phyloP scores from a whole-genome alignment of 805 yeast genomes.

The Ogataea naganishii region DNA sequence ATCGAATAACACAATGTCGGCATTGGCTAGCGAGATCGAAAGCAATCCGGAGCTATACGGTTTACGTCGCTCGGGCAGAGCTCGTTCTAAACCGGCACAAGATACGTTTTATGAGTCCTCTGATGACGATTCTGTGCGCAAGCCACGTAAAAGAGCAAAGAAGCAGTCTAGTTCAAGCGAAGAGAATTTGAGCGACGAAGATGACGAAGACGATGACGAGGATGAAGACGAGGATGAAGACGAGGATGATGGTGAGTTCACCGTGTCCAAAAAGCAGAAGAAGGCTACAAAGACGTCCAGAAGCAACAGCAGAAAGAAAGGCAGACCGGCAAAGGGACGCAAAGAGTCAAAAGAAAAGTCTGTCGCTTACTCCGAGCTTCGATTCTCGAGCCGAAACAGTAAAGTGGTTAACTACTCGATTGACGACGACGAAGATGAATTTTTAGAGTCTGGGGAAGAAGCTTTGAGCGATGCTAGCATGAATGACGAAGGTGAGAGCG shows the following conservation, averaged over 20 bases:
- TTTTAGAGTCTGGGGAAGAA: constrained; percentile 36
- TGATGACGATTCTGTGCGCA: constrained; percentile 22
- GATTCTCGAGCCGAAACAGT: constrained; percentile 70
- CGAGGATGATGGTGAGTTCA: constrained; percentile 21
- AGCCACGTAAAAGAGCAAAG: constrained; percentile 6
- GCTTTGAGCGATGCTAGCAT: constrained; percentile 17
- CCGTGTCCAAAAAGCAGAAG: constrained; percentile 30
- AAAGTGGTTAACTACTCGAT: constrained; percentile 68
- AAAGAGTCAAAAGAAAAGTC: constrained; percentile 8
- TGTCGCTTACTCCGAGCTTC: constrained; percentile 38
- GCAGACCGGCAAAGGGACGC: constrained; percentile 3
- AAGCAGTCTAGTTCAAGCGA: constrained; percentile 12
- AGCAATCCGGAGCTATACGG: constrained; percentile 80
- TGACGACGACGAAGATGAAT: constrained; percentile 51
- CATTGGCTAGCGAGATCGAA: constrained; percentile 52
- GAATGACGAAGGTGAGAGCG: constrained; percentile 16
- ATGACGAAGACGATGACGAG: constrained; percentile 15
- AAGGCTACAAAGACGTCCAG: constrained; percentile 15
- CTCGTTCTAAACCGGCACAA: constrained; percentile 30
- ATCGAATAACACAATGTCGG: too few species aligned
- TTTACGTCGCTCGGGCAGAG: constrained; percentile 65
- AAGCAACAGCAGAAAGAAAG: constrained; percentile 8
- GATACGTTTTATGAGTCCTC: constrained; percentile 25
- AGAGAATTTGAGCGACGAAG: constrained; percentile 14
- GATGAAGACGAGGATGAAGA: constrained; percentile 16